Base-by-base conservation (phyloP, 2,329 filamentous ascomycete species). In the Diaporthe sp. region DNA sequence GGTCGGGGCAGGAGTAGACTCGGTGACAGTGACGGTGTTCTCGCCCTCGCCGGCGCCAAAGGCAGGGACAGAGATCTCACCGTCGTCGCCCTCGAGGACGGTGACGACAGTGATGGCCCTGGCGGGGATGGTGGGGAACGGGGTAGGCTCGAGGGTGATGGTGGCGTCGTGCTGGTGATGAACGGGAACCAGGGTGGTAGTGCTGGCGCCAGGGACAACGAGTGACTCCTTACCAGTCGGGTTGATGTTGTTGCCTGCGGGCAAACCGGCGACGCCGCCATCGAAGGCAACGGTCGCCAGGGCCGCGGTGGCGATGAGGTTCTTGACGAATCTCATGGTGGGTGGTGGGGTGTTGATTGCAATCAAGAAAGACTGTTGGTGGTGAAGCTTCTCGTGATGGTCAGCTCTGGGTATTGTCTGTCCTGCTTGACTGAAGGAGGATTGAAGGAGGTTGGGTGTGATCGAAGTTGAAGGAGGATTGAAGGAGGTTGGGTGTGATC, bases 261-360 rank as follows among this genome's bases (percentile, higher is more conserved):
- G 63, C 32, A 30, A 30, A 5, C 30, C 63, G 9, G 17, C 30
- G 30, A 66, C 61, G n/a, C 61, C 63, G 22, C 61, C 61, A 13
- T 66, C 30, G 42, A 50, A 42, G 47, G 32, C 47, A 32, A 50
- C 37, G 32, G 63, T 53, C 44, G 47, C 63, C 12, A 68, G n/a
- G 22, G 15, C 47, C 15, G 47, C 63, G 8, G 32, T n/a, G 44
- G 47, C 63, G 63, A 68, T 1, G 63, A 68, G 47, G 44, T 30
- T 68, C 63, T 68, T 68, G 47, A 39, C 63, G 30, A 39, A 39
- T 32, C 32, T 68, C 63, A 68, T 68, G 15, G 63, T 53, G 63
- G n/a, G 22, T 1, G 1, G 12, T 25, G 8, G 8, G 63, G 32
- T 47, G 22, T 8, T 19, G 39, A 50, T 2, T 12, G 8, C 22